phyloP scores from a whole-genome alignment of 345 rosid genomes.

The Mangifera indica region DNA sequence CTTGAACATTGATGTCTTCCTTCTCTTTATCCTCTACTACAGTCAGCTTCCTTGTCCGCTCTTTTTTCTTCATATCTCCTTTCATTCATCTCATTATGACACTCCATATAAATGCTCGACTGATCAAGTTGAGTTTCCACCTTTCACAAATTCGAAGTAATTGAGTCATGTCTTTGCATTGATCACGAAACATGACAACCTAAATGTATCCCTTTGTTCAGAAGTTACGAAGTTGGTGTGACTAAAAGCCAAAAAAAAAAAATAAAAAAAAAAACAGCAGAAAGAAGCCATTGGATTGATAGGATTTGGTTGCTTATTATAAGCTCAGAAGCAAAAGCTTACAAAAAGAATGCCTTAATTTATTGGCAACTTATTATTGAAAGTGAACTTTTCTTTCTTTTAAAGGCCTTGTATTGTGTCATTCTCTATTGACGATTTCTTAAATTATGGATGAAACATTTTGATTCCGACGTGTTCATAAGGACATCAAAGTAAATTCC shows the following conservation, averaged over 20 bases:
- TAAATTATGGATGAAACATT: not conserved
- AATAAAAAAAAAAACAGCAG: not conserved
- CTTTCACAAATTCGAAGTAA: not conserved
- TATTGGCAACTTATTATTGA: constrained; percentile 9
- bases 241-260: not conserved
- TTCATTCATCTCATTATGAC: not conserved
- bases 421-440: not conserved
- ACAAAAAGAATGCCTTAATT: not conserved
- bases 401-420: not conserved
- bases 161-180: not conserved
- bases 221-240: constrained; percentile 6
- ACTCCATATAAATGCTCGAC: not conserved
- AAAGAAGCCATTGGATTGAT: not conserved
- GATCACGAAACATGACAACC: not conserved
- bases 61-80: not conserved
- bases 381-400: not conserved
- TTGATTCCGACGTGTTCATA: not conserved
- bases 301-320: not conserved
- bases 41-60: not conserved
- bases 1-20: constrained; percentile 22
- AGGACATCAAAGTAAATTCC: not conserved
- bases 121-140: not conserved
- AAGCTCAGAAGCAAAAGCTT: not conserved
- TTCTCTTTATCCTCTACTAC: not conserved
- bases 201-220: not conserved